These are phyloP conservation scores for Backusella luteola DNA, from an alignment of 192 early-diverging fungal species.

Conservation along the genomic window DNA sequence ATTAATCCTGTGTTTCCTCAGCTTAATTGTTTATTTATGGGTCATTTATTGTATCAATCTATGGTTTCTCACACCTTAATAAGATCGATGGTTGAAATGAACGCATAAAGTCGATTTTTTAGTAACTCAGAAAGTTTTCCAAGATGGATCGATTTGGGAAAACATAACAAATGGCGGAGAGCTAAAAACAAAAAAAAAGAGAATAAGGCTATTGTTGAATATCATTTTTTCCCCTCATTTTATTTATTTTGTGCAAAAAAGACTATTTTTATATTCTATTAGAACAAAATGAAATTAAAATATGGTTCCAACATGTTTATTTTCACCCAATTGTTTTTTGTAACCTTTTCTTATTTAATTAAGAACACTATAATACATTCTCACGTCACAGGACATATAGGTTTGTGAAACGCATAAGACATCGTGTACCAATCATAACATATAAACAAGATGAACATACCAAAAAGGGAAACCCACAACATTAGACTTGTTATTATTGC, in stretches of 20 bases:
- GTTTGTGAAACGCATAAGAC: background rate
- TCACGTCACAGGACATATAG: constrained; percentile 6
- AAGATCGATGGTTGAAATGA: background rate
- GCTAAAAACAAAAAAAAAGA: background rate
- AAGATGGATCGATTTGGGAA: background rate
- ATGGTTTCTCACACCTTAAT: background rate
- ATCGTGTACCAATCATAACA: background rate
- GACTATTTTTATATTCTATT: background rate
- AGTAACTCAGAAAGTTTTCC: constrained; percentile 3
- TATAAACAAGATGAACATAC: constrained; percentile 9
- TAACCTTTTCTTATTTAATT: constrained; percentile 6
- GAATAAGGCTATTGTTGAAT: background rate
- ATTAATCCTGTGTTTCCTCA: constrained; percentile 1
- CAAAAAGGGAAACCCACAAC: background rate
- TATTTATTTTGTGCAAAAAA: background rate
- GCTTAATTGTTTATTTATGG: background rate
- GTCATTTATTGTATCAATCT: background rate
- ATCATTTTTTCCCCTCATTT: background rate
- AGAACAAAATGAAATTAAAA: constrained; percentile 1
- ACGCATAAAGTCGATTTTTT: background rate
- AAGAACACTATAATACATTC: constrained; percentile 8
- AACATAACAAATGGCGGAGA: constrained; percentile 4
- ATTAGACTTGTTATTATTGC: constrained; percentile 1
- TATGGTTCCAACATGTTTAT: background rate
- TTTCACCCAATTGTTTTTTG: background rate